These are phyloP conservation scores for Ceratocystis cubensis DNA, from an alignment of 2,329 filamentous ascomycete genomes.

Conservation along the genomic window DNA sequence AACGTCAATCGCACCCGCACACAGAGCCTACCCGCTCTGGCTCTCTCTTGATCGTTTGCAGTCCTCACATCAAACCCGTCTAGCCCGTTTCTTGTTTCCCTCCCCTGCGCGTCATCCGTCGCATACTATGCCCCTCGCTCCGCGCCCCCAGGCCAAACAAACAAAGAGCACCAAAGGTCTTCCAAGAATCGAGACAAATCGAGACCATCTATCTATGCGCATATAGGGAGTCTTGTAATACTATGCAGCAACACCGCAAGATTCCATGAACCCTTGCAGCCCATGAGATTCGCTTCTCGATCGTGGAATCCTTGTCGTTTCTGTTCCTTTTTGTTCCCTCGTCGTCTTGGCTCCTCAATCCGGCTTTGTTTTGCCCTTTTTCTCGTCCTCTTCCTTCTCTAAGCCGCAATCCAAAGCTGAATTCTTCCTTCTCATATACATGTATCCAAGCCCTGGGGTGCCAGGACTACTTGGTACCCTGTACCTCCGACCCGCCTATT, in stretches of 20 bases:
- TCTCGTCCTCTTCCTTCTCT: not conserved
- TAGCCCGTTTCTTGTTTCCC: not conserved
- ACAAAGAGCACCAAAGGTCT: no score
- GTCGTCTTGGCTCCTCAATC: not conserved
- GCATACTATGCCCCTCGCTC: not conserved
- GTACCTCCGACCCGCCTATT: not conserved
- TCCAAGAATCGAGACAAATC: not conserved
- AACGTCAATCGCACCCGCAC: no score
- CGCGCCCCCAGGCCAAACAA: no score
- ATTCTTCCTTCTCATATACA: not conserved
- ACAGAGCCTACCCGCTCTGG: not conserved
- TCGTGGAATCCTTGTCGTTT: not conserved
- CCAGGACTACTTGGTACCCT: constrained; percentile 7
- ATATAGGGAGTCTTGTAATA: not conserved
- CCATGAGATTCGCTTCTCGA: not conserved
- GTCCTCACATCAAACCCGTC: not conserved
- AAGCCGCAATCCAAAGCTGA: not conserved
- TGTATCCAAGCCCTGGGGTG: not conserved
- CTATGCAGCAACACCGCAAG: not conserved
- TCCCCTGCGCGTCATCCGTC: not conserved
- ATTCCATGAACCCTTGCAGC: not conserved
- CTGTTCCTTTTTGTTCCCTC: not conserved
- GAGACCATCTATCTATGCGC: not conserved
- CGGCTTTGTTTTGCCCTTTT: not conserved
- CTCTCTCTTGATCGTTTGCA: not conserved